Base-by-base conservation (phyloP, 2,329 filamentous ascomycete genomes). In the Plenodomus biglobosus region DNA sequence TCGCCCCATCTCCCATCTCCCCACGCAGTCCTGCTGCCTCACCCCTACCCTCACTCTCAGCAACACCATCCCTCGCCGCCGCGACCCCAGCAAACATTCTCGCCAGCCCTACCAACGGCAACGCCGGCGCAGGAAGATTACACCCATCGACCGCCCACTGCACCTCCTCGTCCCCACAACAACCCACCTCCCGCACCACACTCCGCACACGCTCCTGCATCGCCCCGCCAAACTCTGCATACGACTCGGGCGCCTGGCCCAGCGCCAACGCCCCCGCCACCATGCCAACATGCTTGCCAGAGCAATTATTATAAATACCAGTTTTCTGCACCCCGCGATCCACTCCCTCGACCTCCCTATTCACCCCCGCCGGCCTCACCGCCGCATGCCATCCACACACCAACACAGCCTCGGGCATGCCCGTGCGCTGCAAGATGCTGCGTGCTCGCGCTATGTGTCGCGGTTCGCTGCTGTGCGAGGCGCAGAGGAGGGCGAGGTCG, bases 271-370 rank as follows among this genome's bases (percentile, higher is more conserved):
- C 66, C 1, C 71, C 77, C 1, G 72, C 76, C 18, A 79, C 56
- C 75, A 79, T 79, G 1, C 73, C 76, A 2, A 65, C 73, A 52
- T 80, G 76, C 35, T 80, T 80, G 1, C 76, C 77, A 0, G 76
- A 78, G 50, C 76, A 80, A 48, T 78, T 78, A 42, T 74, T 79
- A 40, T 65, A 71, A 0, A 78, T 58, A 0, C 62, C 61, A 0
- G 70, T 73, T 0, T 76, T 76, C 0, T 47, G 58, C 38, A 71
- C 74, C 1, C 65, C 75, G 0, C 43, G 43, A 44, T 64, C 72
- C 40, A 75, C 71, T 76, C 76, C 79, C 0, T 39, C 49, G 0
- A 76, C 79, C 0, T 39, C 49, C 0, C 59, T 58, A 46, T 76
- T 73, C 3, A 78, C 66, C n/a, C n/a, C n/a, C 10, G 18, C 15